phyloP scores from a whole-genome alignment of 495 filamentous ascomycete species.

The Neurospora intermedia region DNA sequence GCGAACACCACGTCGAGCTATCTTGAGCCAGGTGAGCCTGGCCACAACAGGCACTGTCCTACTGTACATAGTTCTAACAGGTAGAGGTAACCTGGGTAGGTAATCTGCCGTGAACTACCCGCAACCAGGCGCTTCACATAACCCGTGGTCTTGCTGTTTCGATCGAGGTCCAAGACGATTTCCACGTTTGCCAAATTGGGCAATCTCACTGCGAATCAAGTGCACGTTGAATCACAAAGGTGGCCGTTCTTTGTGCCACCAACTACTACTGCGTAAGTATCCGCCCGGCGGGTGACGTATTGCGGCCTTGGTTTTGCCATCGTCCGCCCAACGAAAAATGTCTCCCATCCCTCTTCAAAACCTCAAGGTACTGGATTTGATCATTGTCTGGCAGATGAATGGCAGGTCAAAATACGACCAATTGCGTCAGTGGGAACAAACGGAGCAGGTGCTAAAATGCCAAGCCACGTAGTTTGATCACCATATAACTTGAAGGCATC shows the following conservation, averaged over 20 bases:
- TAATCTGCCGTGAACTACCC: not conserved
- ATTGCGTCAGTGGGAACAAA: not conserved
- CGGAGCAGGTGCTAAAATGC: not conserved
- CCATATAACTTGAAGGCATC: not conserved
- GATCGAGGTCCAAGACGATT: not conserved
- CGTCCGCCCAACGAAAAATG: not conserved
- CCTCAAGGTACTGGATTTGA: not conserved
- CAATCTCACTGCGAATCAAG: not conserved
- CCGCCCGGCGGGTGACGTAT: not conserved
- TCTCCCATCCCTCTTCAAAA: not conserved
- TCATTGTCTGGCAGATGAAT: not conserved
- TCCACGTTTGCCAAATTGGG: not conserved
- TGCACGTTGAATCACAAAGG: not conserved
- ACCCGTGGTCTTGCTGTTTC: not conserved
- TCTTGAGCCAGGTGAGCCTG: too few species aligned
- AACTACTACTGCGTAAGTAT: not conserved
- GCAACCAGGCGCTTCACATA: not conserved
- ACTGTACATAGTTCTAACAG: not conserved
- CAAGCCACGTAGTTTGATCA: not conserved
- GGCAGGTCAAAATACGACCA: not conserved
- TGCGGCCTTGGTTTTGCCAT: not conserved
- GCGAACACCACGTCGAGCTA: not conserved
- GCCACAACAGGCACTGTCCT: not conserved
- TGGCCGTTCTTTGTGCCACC: not conserved
- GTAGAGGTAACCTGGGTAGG: not conserved